These are phyloP conservation scores for Panus rudis DNA, from an alignment of 768 basidiomycete genomes.

Conservation along the genomic window DNA sequence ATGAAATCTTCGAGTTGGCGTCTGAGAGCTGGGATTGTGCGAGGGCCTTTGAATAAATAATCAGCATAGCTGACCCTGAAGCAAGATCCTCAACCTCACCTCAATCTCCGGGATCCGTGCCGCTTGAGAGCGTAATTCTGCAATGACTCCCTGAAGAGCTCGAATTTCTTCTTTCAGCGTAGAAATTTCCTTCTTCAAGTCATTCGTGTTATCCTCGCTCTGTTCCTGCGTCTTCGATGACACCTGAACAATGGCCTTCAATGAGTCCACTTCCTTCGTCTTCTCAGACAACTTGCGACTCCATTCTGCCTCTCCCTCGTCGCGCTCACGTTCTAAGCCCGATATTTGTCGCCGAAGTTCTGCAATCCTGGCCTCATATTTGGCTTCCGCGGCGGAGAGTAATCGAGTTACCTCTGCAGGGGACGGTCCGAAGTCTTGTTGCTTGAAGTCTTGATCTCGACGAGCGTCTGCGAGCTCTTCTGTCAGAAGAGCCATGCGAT, in stretches of 20 bases:
- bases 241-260: constrained; percentile 52
- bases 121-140: constrained; percentile 46
- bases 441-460: constrained; percentile 44
- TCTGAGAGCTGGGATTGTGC: constrained; percentile 44
- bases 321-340: constrained; percentile 73
- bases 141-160: constrained; percentile 42
- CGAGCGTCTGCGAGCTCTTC: constrained; percentile 65
- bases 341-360: constrained; percentile 63
- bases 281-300: constrained; percentile 77
- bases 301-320: constrained; percentile 86
- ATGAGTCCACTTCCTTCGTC: constrained; percentile 65
- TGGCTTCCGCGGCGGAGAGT: constrained; percentile 65
- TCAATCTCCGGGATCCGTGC: constrained; percentile 51
- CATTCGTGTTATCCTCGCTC: constrained; percentile 43
- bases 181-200: constrained; percentile 49
- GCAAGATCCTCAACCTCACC: constrained; percentile 35
- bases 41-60: constrained; percentile 27
- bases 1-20: constrained; percentile 37
- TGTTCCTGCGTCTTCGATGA: constrained; percentile 54
- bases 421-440: constrained; percentile 41
- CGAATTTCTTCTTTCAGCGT: constrained; percentile 41
- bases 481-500: constrained; percentile 61
- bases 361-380: constrained; percentile 68
- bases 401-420: constrained; percentile 64
- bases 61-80: neutral